Percentiles rank a stretch among this genome's conserved stretches.
phyloP scores from a whole-genome alignment of 139 green algal genomes.

The Tetraselmis striata region DNA sequence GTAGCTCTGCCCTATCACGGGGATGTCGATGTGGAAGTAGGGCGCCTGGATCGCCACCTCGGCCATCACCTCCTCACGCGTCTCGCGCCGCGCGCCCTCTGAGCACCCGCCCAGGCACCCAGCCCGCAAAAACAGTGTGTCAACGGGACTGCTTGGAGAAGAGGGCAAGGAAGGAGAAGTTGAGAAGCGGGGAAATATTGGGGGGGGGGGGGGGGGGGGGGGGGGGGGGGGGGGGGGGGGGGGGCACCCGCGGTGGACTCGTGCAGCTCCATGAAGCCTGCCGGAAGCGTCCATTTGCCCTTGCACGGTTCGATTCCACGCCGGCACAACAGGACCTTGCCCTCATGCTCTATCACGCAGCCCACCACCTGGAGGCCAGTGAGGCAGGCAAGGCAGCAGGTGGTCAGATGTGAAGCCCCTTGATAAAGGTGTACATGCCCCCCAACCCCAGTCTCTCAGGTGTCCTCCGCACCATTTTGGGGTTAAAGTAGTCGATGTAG shows the following conservation, averaged over 20 bases:
- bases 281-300: conserved; percentile 80
- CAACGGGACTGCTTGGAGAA: not conserved
- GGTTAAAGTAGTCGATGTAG: conserved; percentile 73
- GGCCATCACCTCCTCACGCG: conserved; percentile 58
- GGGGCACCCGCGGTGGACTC: conserved; percentile 46
- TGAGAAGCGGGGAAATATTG: too few species aligned
- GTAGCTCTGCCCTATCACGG: conserved; percentile 67
- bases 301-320: conserved; percentile 81
- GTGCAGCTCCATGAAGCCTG: conserved; percentile 75
- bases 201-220: too few species aligned
- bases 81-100: conserved; percentile 62
- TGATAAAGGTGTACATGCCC: too few species aligned
- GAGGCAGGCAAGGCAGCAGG: not conserved
- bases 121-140: not conserved
- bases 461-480: conserved; percentile 56
- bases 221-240: too few species aligned
- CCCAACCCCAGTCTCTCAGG: too few species aligned
- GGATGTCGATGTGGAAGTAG: conserved; percentile 68
- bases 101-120: not conserved
- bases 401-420: not conserved
- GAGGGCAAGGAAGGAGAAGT: too few species aligned
- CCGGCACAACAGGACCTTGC: conserved; percentile 71
- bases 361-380: conserved; percentile 64
- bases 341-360: conserved; percentile 72
- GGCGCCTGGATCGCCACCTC: conserved; percentile 37